Percentiles rank a stretch among this genome's conserved stretches.
Evolutionary conservation across 305 asterid species (phyloP).

Genomic region (Fraxinus floribunda): DNA sequence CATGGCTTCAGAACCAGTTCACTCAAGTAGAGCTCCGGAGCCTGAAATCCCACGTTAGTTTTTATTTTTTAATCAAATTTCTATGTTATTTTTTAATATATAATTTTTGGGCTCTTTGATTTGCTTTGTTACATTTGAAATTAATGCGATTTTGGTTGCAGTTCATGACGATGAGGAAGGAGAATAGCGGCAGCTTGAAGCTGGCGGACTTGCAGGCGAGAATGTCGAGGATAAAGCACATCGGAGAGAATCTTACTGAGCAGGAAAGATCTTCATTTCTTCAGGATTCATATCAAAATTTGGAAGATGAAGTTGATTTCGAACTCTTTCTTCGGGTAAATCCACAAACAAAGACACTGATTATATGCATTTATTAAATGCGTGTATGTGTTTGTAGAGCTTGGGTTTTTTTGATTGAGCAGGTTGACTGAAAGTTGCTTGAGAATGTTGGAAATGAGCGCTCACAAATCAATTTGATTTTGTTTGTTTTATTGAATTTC

Average conservation of each 20-base stretch:
- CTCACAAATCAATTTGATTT: not conserved
- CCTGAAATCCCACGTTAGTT: slow-evolving; percentile 73
- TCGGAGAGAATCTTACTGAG: slow-evolving; percentile 79
- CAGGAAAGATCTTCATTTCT: slow-evolving; percentile 72
- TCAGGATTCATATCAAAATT: slow-evolving; percentile 60
- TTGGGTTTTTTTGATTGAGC: slow-evolving; percentile 23
- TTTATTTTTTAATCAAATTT: not conserved
- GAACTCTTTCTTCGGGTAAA: slow-evolving; percentile 89
- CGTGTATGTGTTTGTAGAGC: slow-evolving; percentile 2
- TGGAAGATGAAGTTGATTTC: slow-evolving; percentile 79
- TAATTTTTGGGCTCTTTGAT: not conserved
- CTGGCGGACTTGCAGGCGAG: slow-evolving; percentile 74
- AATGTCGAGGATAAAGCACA: slow-evolving; percentile 81
- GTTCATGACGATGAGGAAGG: slow-evolving; percentile 75
- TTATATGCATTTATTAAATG: not conserved
- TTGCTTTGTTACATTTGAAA: not conserved
- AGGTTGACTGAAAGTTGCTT: slow-evolving; percentile 19
- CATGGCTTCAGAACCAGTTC: slow-evolving; percentile 97
- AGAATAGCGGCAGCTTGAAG: slow-evolving; percentile 59
- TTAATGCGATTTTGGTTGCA: slow-evolving; percentile 30
- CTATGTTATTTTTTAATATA: not conserved
- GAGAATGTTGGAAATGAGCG: not conserved
- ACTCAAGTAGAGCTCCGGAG: slow-evolving; percentile 95
- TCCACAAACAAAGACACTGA: not conserved
- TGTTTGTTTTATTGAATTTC: not conserved